Conservation (phyloP, 345 rosid species). For the Cardiospermum halicacabum region DNA sequence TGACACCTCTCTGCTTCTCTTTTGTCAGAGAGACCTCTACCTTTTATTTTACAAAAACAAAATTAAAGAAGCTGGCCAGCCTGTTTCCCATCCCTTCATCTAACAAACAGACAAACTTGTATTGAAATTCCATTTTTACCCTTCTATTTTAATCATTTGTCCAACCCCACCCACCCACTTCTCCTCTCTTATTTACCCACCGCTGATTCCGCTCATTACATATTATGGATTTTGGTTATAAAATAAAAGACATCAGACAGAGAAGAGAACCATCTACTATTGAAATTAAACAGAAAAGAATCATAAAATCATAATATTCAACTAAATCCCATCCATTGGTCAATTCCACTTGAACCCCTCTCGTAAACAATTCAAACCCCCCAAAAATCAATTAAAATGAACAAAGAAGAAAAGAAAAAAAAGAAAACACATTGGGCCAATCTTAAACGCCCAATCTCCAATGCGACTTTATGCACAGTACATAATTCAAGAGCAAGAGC, state of each 20-base stretch:
- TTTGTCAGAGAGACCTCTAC: background rate
- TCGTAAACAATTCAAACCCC: conserved; percentile 25
- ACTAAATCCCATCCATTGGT: conserved; percentile 30
- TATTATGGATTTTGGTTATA: too few species aligned
- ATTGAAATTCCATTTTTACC: background rate
- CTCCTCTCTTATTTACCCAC: background rate
- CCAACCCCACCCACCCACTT: conserved; percentile 3
- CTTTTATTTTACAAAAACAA: too few species aligned
- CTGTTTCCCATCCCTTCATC: conserved; percentile 24
- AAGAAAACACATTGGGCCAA: conserved; percentile 11
- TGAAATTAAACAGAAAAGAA: conserved; percentile 24
- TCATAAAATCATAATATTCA: conserved; percentile 20
- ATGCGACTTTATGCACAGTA: conserved; percentile 25
- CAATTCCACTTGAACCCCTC: conserved; percentile 35
- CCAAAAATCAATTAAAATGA: conserved; percentile 22
- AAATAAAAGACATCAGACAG: too few species aligned
- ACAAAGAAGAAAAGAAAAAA: conserved; percentile 4
- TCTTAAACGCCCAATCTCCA: conserved; percentile 14
- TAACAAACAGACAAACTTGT: conserved; percentile 12
- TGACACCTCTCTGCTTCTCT: background rate
- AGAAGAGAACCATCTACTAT: too few species aligned
- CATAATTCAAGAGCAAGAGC: conserved; percentile 9
- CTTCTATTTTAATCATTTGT: background rate
- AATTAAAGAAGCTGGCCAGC: conserved; percentile 24
- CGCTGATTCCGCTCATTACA: too few species aligned